Evolutionary conservation across 768 basidiomycete genomes (phyloP), one percentile per base, ranked within the genome.

Genomic region (Leucosporidium yakuticum): DNA sequence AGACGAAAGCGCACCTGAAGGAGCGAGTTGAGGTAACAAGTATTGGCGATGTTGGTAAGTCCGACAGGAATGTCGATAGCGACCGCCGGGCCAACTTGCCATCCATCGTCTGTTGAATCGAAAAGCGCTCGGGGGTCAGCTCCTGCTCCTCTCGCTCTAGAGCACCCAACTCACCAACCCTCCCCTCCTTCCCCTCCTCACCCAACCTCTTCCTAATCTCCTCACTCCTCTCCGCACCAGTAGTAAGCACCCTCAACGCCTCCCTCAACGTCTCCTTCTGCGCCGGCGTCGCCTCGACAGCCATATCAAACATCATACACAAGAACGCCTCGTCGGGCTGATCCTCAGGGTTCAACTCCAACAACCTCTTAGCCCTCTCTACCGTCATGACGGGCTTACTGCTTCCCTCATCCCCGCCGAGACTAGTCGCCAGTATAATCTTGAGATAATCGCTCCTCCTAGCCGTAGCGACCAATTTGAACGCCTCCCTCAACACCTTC

Each of bases 21-120:
- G 20, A 89, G 90, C 72, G 93, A 95, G 78, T 99, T 99, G 74
- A 97, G 82, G 79, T 97, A 99, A 79, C 96, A 99, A 2, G 91
- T 95, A 76, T 97, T 98, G 56, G 91, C 91, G 32, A 81, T 73
- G 64, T 73, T 75, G 54, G 66, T 66, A 15, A 74, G 51, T 6
- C 73, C 73, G 89, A 80, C 64, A 89, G 80, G 48, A 88, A 91
- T 76, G 91, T 92, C 57, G 90, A 81, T 75, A 91, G 70, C 48
- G 54, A 50, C 36, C 8, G 47, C 1, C 0, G 53, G 50, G 12
- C 29, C 59, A 32, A 27, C 27, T 32, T 68, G 64, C 69, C 63
- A 69, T 0, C n/a, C 47, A 14, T 17, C 50, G 29, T n/a, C 19
- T 34, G 48, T 17, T 34, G 49, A 19, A 14, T 5, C 20, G 91